Conservation (phyloP, 768 basidiomycete species). For the Kockovaella imperatae region DNA sequence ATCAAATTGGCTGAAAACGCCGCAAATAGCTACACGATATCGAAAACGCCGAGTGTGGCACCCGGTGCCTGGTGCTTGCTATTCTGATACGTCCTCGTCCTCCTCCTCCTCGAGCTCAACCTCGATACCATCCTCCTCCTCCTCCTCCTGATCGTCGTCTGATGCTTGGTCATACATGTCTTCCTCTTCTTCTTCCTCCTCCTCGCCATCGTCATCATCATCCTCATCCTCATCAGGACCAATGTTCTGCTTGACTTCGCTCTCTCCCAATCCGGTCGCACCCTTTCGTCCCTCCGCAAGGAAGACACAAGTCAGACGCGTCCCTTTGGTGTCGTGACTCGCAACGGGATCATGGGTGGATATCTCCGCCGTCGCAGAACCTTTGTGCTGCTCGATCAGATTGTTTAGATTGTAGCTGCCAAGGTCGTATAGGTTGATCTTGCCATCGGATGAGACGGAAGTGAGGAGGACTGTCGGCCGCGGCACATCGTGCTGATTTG, state of each 20-base stretch:
- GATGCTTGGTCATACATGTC: slow-evolving; percentile 18
- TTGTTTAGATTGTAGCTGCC: too few relatives aligned
- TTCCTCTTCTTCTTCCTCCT: slow-evolving; percentile 14
- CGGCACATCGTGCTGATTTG: slow-evolving; percentile 6
- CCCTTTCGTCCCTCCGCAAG: slow-evolving; percentile 38
- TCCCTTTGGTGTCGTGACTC: slow-evolving; percentile 76
- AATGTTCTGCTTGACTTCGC: slow-evolving; percentile 42
- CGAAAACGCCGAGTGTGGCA: background rate
- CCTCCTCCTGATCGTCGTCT: slow-evolving; percentile 15
- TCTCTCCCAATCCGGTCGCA: slow-evolving; percentile 49
- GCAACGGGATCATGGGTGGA: slow-evolving; percentile 52
- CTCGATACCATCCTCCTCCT: slow-evolving; percentile 23
- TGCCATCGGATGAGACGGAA: slow-evolving; percentile 85
- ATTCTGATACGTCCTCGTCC: too few relatives aligned
- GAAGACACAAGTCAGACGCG: slow-evolving; percentile 63
- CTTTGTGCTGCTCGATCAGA: too few relatives aligned
- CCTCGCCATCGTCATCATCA: slow-evolving; percentile 16
- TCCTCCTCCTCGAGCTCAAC: slow-evolving; percentile 30
- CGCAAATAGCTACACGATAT: background rate
- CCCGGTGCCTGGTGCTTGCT: background rate
- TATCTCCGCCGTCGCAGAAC: background rate
- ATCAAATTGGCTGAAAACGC: background rate
- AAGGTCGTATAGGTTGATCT: slow-evolving; percentile 46
- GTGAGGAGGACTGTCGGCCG: slow-evolving; percentile 53
- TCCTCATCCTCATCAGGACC: slow-evolving; percentile 19